phyloP scores from a whole-genome alignment of 176 grass and related monocot genomes.

The Ensete glaucum region DNA sequence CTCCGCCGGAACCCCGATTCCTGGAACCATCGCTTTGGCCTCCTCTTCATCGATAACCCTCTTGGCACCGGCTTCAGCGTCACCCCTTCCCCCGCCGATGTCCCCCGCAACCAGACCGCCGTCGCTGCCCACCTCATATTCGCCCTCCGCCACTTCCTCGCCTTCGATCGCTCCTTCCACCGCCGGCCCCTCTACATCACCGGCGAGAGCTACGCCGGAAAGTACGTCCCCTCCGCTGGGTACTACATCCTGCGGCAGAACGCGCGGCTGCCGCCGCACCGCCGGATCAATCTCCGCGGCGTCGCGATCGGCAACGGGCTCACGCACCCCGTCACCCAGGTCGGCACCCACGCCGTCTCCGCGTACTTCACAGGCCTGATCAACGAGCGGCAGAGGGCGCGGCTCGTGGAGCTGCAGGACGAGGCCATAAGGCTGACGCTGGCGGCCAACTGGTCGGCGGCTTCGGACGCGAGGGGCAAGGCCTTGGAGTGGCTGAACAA shows the following conservation, averaged over 20 bases:
- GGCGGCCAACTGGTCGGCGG: constrained; percentile 24
- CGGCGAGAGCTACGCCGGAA: constrained; percentile 71
- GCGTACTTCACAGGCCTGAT: constrained; percentile 66
- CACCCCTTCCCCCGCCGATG: constrained; percentile 13
- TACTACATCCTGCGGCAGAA: constrained; percentile 36
- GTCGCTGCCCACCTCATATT: constrained; percentile 41
- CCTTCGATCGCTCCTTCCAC: constrained; percentile 30
- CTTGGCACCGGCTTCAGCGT: constrained; percentile 65
- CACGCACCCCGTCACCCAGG: constrained; percentile 49
- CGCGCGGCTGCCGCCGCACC: neutral
- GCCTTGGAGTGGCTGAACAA: constrained; percentile 25
- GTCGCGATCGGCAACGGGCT: constrained; percentile 62
- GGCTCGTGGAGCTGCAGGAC: constrained; percentile 34
- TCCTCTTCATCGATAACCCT: constrained; percentile 72
- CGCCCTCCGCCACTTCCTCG: constrained; percentile 43
- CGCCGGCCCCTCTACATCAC: constrained; percentile 47
- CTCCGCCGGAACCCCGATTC: constrained; percentile 34
- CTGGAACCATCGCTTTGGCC: constrained; percentile 58
- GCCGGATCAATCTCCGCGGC: constrained; percentile 37
- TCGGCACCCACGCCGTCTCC: constrained; percentile 46
- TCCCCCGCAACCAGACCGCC: constrained; percentile 44
- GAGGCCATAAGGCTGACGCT: constrained; percentile 19
- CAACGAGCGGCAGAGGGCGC: constrained; percentile 28
- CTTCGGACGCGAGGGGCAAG: constrained; percentile 22
- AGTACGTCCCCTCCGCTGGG: constrained; percentile 46